These are phyloP conservation scores for Geotrichum aggregatum DNA, from an alignment of 1,139 yeast genomes.

Conservation along the genomic window DNA sequence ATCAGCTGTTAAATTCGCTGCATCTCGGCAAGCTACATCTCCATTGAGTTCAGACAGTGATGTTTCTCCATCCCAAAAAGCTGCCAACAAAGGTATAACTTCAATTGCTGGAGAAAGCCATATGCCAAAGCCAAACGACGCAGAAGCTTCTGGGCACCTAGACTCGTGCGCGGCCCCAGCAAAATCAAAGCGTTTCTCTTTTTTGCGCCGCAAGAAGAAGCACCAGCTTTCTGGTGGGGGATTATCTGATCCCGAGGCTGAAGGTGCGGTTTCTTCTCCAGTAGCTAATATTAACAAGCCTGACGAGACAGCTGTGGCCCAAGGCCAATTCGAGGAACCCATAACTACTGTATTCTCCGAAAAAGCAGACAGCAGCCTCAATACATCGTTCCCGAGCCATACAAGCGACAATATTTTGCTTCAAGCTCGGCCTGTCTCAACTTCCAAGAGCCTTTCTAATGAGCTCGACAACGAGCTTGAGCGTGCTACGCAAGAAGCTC, in stretches of 20 bases:
- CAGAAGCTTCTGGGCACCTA: too few relatives aligned
- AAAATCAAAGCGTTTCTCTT: slow-evolving; percentile 2
- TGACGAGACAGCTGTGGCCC: too few relatives aligned
- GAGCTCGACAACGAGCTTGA: neutral
- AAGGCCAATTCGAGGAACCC: too few relatives aligned
- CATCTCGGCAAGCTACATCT: neutral
- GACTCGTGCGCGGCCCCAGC: neutral
- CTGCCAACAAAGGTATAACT: too few relatives aligned
- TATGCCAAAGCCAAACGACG: too few relatives aligned
- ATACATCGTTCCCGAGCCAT: too few relatives aligned
- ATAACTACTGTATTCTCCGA: too few relatives aligned
- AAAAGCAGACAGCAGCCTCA: neutral
- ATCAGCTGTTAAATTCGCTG: neutral
- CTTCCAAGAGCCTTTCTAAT: neutral
- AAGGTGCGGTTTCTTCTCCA: neutral
- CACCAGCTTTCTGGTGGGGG: too few relatives aligned
- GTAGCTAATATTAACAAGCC: neutral
- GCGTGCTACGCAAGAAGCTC: neutral
- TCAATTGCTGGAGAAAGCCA: too few relatives aligned
- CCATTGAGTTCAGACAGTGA: neutral
- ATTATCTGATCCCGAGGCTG: too few relatives aligned
- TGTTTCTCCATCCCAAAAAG: neutral
- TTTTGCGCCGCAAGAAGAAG: neutral
- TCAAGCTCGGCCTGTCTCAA: slow-evolving; percentile 1
- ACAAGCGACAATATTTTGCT: neutral